phyloP scores from a whole-genome alignment of 495 filamentous ascomycete genomes.

The Neurospora tetrasperma region DNA sequence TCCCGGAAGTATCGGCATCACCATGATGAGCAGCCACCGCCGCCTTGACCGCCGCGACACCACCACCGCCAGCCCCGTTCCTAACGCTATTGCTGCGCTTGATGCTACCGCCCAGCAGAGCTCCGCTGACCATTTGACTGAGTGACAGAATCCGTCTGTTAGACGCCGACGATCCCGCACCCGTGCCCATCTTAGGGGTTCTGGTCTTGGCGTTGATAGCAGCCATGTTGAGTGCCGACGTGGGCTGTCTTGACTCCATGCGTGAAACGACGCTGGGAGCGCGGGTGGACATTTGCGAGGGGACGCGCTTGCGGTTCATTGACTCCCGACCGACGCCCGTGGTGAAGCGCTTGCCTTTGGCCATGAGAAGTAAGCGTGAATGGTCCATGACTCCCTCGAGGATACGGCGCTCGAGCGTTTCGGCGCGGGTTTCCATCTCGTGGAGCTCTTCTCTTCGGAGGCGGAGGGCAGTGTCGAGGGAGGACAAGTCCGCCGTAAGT shows the following conservation, averaged over 20 bases:
- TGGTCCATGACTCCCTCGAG: conserved; percentile 93
- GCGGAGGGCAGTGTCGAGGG: conserved; percentile 76
- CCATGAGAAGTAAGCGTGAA: conserved; percentile 72
- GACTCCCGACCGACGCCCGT: conserved; percentile 14
- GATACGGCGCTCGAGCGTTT: conserved; percentile 81
- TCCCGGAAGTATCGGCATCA: background rate
- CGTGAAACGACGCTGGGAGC: background rate
- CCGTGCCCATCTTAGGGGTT: background rate
- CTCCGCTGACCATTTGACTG: conserved; percentile 75
- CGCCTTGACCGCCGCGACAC: conserved; percentile 5
- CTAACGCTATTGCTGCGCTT: conserved; percentile 50
- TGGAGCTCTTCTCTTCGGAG: conserved; percentile 85
- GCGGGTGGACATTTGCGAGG: conserved; percentile 2
- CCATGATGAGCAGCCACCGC: background rate
- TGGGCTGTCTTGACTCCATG: conserved; percentile 20
- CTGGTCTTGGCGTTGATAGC: background rate
- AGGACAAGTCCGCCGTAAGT: conserved; percentile 72
- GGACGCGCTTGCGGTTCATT: conserved; percentile 63
- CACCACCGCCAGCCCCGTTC: conserved; percentile 55
- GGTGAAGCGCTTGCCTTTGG: conserved; percentile 32
- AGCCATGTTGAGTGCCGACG: conserved; percentile 36
- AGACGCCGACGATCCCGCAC: conserved; percentile 23
- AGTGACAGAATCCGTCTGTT: conserved; percentile 73
- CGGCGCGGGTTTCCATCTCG: conserved; percentile 77
- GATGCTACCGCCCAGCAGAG: conserved; percentile 43